Percentiles rank a stretch among this genome's conserved stretches.
Conservation (phyloP, 2,329 filamentous ascomycete species). For the Pseudocercospora eumusae region DNA sequence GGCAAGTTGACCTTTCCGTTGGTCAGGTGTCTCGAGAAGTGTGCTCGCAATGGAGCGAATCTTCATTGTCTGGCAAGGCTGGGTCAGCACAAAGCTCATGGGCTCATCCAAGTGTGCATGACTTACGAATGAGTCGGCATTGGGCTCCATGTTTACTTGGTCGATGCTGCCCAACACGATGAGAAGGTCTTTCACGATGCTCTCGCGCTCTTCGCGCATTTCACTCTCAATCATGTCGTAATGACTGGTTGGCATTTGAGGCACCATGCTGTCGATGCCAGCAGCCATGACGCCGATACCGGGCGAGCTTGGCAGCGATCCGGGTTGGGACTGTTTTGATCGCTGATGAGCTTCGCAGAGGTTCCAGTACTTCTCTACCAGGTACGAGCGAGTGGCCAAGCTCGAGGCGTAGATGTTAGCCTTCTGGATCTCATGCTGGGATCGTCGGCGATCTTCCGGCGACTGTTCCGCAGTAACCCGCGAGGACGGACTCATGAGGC, state of each 20-base stretch:
- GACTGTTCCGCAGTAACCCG: slow-evolving; percentile 35
- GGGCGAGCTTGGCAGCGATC: slow-evolving; percentile 42
- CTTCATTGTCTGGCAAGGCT: slow-evolving; percentile 66
- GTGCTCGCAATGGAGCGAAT: slow-evolving; percentile 82
- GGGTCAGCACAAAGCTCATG: slow-evolving; percentile 7
- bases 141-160: slow-evolving; percentile 80
- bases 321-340: slow-evolving; percentile 42
- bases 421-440: slow-evolving; percentile 88
- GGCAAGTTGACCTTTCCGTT: slow-evolving; percentile 55
- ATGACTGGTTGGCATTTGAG: slow-evolving; percentile 34
- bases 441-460: slow-evolving; percentile 45
- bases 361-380: slow-evolving; percentile 83
- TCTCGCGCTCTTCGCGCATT: slow-evolving; percentile 74
- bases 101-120: not conserved
- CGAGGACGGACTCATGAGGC: slow-evolving; percentile 39
- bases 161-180: slow-evolving; percentile 74
- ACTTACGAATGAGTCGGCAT: slow-evolving; percentile 64
- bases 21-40: slow-evolving; percentile 64
- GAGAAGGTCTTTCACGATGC: slow-evolving; percentile 78
- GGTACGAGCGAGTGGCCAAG: slow-evolving; percentile 76
- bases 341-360: slow-evolving; percentile 64
- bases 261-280: slow-evolving; percentile 41
- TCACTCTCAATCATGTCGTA: slow-evolving; percentile 58
- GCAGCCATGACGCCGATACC: slow-evolving; percentile 40
- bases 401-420: slow-evolving; percentile 85